Evolutionary conservation across 1,284 basidiomycete species (phyloP), one percentile per base, ranked within the genome.

Genomic region (Stereum hirsutum): DNA sequence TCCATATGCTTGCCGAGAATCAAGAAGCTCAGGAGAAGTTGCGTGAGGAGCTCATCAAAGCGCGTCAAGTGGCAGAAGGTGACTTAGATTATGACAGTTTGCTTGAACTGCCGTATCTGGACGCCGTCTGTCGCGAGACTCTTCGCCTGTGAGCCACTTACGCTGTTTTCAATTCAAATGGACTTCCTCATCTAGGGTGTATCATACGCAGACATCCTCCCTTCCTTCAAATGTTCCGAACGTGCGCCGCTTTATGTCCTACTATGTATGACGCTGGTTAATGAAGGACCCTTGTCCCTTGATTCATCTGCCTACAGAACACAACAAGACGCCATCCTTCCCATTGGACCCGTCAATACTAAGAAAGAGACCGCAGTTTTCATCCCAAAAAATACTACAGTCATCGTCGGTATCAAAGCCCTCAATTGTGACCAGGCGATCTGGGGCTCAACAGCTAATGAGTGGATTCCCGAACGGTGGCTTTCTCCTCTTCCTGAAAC

Each of bases 381-480:
- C 0, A 54, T 70, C 17, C 66, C 66, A 6, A 54, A 52, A 1
- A 64, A 63, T 14, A 68, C 66, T 0, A 66, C 57, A 0, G 33
- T 70, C 5, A 68, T 68, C 43, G 52, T 68, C 5, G 55, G 62
- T 5, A 67, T 70, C 25, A 57, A 58, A 6, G 63, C 60, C 6
- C 56, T 56, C 24, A 69, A 69, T 46, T 54, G 64, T 6, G 52
- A 66, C 11, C 56, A 62, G 42, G 55, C 55, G 3, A 55, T 69
- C 1, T 70, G 68, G 68, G 68, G 68, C 6, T 35, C 51, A 10
- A 66, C 68, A 46, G 66, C 69, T 4, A 58, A 61, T 42, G 55
- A 66, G 38, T 69, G 66, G 66, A 65, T 59, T 41, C 66, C 67
- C 21, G 56, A 62, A 41, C 45, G 67, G 37, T 70, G 69, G 68